Evolutionary conservation across 148 eudicot genomes (phyloP), one percentile per base, ranked within the genome.

Genomic region (Fagopyrum tataricum): DNA sequence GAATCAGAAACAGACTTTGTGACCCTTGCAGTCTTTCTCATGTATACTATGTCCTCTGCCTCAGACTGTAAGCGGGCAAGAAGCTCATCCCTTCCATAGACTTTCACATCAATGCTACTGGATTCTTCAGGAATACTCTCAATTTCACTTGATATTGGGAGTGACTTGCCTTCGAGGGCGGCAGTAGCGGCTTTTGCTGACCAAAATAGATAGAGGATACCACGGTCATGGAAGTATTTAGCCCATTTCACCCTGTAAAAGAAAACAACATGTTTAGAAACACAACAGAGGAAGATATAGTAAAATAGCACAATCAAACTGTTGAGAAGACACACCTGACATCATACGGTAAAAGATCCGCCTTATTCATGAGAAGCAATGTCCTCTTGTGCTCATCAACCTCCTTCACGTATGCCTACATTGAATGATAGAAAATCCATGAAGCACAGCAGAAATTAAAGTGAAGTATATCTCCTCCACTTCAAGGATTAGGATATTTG

Each of bases 151-250:
- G 84, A 51, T 73, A 44, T 49, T 67, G 17, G 73, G 61, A 76
- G 82, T n/a, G 48, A 61, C 76, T 91, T 87, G 69, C 96, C 98
- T 74, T 95, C 96, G 55, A 87, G 82, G 73, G 84, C 86, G 42
- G 99, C 96, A 76, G 96, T 71, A 78, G 96, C 99, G 59, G 97
- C 99, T 84, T 90, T 95, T n/a, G 99, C 99, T 43, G 99, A 95
- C 99, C 99, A 95, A 84, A 90, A 95, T 26, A 92, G 51, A 75
- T 81, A 92, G 75, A 95, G 96, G 78, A 92, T 90, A 47, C 87
- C 97, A 8, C 92, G 85, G 74, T 78, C 82, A 71, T n/a, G 88
- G 80, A 91, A 95, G 76, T 88, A 95, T 53, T 86, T 77, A 15
- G 97, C 96, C 99, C 99, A 95, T 80, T 86, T 79, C 26, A 81